These are phyloP conservation scores for Castanopsis chinensis DNA, from an alignment of 306 rosid species.

Conservation along the genomic window DNA sequence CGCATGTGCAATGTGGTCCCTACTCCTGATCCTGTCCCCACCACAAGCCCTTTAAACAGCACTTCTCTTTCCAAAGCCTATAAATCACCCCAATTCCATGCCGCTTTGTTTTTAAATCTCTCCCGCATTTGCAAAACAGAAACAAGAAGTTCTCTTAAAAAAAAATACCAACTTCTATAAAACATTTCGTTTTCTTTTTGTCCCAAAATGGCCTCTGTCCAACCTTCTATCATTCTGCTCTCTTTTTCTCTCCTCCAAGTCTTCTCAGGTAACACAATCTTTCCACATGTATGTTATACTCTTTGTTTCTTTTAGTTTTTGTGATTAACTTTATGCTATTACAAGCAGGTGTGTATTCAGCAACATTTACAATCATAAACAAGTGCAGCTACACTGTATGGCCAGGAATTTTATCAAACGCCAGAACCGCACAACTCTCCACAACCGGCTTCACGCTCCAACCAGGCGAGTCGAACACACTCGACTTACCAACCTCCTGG, in stretches of 20 bases:
- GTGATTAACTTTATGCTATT: not conserved
- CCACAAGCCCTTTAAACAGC: not conserved
- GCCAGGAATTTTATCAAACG: slow-evolving; percentile 75
- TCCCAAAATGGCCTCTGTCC: slow-evolving; percentile 27
- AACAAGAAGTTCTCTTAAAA: too few relatives aligned
- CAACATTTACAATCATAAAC: slow-evolving; percentile 66
- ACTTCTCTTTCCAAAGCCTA: slow-evolving; percentile 6
- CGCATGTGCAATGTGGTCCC: slow-evolving; percentile 27
- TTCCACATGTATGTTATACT: too few relatives aligned
- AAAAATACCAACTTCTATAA: too few relatives aligned
- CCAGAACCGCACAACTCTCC: slow-evolving; percentile 59
- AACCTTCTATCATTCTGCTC: slow-evolving; percentile 1
- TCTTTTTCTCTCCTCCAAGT: slow-evolving; percentile 25
- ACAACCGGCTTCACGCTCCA: slow-evolving; percentile 66
- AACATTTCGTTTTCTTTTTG: not conserved
- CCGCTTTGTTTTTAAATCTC: slow-evolving; percentile 17
- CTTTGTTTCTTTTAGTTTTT: not conserved
- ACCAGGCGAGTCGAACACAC: slow-evolving; percentile 42
- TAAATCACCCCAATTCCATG: not conserved
- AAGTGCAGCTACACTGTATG: slow-evolving; percentile 69
- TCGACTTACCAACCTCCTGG: slow-evolving; percentile 22
- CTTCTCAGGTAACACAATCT: slow-evolving; percentile 34
- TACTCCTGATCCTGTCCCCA: not conserved
- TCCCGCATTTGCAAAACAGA: not conserved
- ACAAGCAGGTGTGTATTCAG: slow-evolving; percentile 34